phyloP scores from a whole-genome alignment of 1,284 basidiomycete species.

The Ceratobasidium theobromae region DNA sequence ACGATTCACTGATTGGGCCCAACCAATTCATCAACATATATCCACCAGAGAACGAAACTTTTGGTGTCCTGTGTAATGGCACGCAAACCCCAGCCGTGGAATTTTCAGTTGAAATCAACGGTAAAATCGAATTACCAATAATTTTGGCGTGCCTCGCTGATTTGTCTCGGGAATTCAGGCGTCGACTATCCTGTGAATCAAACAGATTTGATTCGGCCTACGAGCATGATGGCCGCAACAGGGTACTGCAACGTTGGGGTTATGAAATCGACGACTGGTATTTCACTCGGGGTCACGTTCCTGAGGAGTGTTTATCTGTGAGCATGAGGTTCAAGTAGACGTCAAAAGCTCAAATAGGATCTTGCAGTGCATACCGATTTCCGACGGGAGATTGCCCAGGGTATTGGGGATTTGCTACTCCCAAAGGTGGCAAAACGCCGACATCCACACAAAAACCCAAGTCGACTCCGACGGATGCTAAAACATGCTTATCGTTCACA shows the following conservation, averaged over 20 bases:
- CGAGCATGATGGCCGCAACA: not conserved
- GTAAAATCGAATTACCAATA: not conserved
- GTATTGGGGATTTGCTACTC: conserved; percentile 22
- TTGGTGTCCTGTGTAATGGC: conserved; percentile 15
- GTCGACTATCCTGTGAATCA: conserved; percentile 25
- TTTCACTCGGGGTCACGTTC: conserved; percentile 21
- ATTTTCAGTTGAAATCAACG: conserved; percentile 29
- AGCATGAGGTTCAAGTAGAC: not conserved
- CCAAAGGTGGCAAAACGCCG: conserved; percentile 4
- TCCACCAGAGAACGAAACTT: conserved; percentile 14
- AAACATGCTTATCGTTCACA: conserved; percentile 2
- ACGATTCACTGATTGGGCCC: not conserved
- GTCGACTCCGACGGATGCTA: conserved; percentile 17
- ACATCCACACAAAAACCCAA: conserved; percentile 23
- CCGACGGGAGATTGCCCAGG: conserved; percentile 25
- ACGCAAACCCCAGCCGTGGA: not conserved
- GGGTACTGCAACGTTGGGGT: conserved; percentile 23
- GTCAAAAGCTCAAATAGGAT: not conserved
- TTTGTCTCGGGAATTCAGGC: not conserved
- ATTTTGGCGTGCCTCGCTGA: not conserved
- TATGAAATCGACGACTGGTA: not conserved
- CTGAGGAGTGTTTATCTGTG: conserved; percentile 27
- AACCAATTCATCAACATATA: conserved; percentile 16
- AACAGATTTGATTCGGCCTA: conserved; percentile 4
- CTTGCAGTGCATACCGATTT: conserved; percentile 21